Evolutionary conservation across 352 stramenopile genomes (phyloP), one percentile per base, ranked within the genome.

Genomic region (Pythium phragmiticola): DNA sequence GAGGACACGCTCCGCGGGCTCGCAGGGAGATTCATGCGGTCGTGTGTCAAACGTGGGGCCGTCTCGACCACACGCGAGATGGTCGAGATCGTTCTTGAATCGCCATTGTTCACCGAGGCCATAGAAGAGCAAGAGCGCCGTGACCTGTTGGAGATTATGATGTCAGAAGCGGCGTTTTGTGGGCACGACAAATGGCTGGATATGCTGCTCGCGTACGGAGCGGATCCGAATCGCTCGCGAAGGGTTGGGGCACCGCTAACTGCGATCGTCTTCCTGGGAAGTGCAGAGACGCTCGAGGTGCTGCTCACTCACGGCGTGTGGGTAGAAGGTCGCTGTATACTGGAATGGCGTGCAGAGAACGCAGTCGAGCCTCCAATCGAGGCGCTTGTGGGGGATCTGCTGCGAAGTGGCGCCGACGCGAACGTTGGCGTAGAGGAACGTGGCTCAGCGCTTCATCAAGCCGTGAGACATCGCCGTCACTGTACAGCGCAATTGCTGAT

Each of bases 11-110:
- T 53, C 1, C 14, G 14, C 16, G 19, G 2, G 0, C 2, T 66
- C n/a, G 16, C 37, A 2, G 42, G 21, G 14, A 36, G 49, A 4
- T 34, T 46, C 36, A 26, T 42, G 19, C 43, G 19, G 4, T 19
- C n/a, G 14, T 48, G 43, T 17, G 11, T 56, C 14, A 2, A 39
- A 14, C 34, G 34, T 9, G 34, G 11, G 34, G 7, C 7, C 34
- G 4, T 6, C 23, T 52, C 34, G 6, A 7, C 36, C 2, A 26
- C 53, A 9, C 16, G 28, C 12, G 46, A 68, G 19, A 57, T 66
- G 51, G 30, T 66, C 30, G 51, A 60, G 30, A 57, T 60, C 17
- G 7, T 61, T 11, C 23, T 66, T 12, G 26, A 57, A 2, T 57
- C 51, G 9, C 21, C 33, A 11, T 7, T 46, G 6, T 66, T 66